A percentile compares a stretch with the other conserved stretches of the same genome.
phyloP scores from a whole-genome alignment of 2,329 filamentous ascomycete species.

The Ceratocystis diversiconidia region DNA sequence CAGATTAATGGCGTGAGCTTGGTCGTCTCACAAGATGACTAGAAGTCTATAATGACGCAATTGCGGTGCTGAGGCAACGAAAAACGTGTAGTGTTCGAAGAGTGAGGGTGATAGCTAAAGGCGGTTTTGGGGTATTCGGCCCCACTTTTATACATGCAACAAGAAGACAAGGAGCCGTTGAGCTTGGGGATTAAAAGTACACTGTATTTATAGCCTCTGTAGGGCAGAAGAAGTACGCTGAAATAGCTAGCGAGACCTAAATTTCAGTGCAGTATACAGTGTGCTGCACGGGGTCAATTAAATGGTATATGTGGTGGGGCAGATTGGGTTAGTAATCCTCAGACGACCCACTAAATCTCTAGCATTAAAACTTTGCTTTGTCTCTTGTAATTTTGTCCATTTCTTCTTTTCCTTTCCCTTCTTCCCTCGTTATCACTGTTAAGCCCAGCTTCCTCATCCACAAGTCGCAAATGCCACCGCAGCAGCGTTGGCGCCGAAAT shows the following conservation, averaged over 20 bases:
- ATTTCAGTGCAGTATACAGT: neutral
- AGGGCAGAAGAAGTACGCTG: neutral
- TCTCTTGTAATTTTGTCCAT: slow-evolving; percentile 6
- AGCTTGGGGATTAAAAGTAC: neutral
- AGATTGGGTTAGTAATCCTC: slow-evolving; percentile 3
- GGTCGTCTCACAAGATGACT: neutral
- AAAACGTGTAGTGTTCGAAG: neutral
- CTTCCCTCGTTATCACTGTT: slow-evolving; percentile 15
- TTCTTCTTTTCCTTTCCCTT: slow-evolving; percentile 18
- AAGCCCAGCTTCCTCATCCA: neutral
- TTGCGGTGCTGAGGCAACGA: neutral
- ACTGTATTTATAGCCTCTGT: neutral
- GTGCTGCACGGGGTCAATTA: neutral
- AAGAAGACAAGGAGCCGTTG: neutral
- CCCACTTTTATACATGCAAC: neutral
- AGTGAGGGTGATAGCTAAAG: neutral
- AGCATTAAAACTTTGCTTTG: slow-evolving; percentile 15
- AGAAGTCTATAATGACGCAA: neutral
- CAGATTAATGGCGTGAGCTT: neutral
- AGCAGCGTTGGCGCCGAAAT: slow-evolving; percentile 17
- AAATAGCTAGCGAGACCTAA: neutral
- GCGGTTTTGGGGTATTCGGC: neutral
- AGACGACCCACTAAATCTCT: slow-evolving; percentile 15
- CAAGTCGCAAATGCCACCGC: slow-evolving; percentile 15
- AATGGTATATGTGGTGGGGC: neutral